These are phyloP conservation scores for Biscutella laevigata DNA, from an alignment of 441 rosid species.

Conservation along the genomic window DNA sequence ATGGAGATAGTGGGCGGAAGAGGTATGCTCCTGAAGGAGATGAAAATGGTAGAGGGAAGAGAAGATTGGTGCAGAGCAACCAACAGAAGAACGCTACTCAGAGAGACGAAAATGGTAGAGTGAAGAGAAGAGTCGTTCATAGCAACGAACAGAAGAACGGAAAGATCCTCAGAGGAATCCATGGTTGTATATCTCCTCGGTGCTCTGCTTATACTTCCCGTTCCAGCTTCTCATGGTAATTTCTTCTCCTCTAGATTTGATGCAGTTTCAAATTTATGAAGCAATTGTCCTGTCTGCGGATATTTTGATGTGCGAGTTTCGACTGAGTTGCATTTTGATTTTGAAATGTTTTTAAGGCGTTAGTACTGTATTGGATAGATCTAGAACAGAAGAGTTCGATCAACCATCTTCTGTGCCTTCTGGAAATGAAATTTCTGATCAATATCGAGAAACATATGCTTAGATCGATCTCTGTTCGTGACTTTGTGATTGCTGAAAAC, in stretches of 20 bases:
- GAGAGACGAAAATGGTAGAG: slow-evolving; percentile 1
- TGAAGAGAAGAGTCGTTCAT: slow-evolving; percentile 14
- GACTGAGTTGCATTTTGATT: slow-evolving; percentile 5
- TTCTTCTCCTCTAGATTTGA: slow-evolving; percentile 4
- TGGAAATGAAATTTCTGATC: neutral
- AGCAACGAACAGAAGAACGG: slow-evolving; percentile 32
- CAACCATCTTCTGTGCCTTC: slow-evolving; percentile 4
- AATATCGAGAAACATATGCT: neutral
- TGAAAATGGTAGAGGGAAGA: slow-evolving; percentile 19
- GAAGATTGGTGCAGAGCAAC: slow-evolving; percentile 14
- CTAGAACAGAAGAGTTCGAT: slow-evolving; percentile 1
- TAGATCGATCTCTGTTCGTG: neutral
- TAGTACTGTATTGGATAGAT: slow-evolving; percentile 1
- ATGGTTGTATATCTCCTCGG: slow-evolving; percentile 70
- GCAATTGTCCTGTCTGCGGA: neutral
- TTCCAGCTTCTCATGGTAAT: slow-evolving; percentile 48
- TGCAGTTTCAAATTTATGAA: too few species aligned
- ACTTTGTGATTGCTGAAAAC: slow-evolving; percentile 10
- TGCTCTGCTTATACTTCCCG: slow-evolving; percentile 28
- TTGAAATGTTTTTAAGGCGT: slow-evolving; percentile 5
- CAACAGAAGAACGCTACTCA: neutral
- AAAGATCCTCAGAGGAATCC: slow-evolving; percentile 51
- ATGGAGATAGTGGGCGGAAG: slow-evolving; percentile 16
- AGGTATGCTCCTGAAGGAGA: slow-evolving; percentile 20
- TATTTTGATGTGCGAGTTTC: neutral